phyloP scores from a whole-genome alignment of 495 filamentous ascomycete genomes.

The Tetracladium marchalianum region DNA sequence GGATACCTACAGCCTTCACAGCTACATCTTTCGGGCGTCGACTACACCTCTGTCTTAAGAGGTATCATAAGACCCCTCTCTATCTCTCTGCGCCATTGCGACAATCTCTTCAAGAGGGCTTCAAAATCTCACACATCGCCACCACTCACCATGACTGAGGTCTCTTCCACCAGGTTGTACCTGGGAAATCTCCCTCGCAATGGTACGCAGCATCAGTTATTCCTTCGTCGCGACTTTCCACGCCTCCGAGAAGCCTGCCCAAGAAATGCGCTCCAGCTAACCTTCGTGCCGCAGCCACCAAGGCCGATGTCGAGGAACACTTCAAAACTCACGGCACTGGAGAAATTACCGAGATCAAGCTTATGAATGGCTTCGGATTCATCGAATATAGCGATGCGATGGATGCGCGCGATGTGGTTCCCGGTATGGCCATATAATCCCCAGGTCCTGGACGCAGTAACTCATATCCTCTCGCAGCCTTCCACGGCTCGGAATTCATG shows the following conservation, averaged over 20 bases:
- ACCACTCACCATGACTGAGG: conserved; percentile 50
- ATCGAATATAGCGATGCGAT: conserved; percentile 97
- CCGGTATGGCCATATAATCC: conserved; percentile 51
- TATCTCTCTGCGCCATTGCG: too few species aligned
- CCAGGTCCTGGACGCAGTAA: conserved; percentile 7
- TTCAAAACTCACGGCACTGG: conserved; percentile 92
- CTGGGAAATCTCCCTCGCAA: conserved; percentile 94
- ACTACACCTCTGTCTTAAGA: too few species aligned
- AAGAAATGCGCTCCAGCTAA: conserved; percentile 4
- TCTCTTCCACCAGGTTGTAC: conserved; percentile 86
- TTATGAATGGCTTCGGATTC: conserved; percentile 99
- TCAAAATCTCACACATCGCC: neutral
- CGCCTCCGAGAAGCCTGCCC: neutral
- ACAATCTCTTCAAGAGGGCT: neutral
- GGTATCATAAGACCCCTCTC: too few species aligned
- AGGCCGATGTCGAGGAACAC: conserved; percentile 91
- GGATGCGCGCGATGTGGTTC: conserved; percentile 95
- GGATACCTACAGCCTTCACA: too few species aligned
- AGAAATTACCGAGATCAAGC: conserved; percentile 96
- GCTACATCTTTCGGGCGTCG: too few species aligned
- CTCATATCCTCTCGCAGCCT: conserved; percentile 24
- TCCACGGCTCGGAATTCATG: conserved; percentile 90
- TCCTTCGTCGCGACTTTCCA: neutral
- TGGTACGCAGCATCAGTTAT: conserved; percentile 50
- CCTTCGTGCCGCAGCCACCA: conserved; percentile 55